Evolutionary conservation across 2,329 filamentous ascomycete genomes (phyloP), one percentile per base, ranked within the genome.

Genomic region (Cryphonectria naterciae): DNA sequence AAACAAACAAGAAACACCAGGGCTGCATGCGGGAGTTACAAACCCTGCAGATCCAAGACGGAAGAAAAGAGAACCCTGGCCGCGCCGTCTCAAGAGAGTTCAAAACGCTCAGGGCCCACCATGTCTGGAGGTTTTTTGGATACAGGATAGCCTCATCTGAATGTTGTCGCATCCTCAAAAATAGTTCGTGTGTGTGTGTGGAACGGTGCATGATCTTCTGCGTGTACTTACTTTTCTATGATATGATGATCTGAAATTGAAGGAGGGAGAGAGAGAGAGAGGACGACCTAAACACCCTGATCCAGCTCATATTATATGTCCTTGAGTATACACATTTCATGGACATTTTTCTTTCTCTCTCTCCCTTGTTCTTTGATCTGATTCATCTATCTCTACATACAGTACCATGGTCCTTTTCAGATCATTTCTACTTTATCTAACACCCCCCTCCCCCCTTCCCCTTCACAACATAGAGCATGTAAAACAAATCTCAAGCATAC

Each of bases 61-160:
- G 1, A 28, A 52, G 25, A 35, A 2, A 28, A 52, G 25, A 58
- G 3, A 19, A 17, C 25, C 25, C 54, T 56, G 25, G 54, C 15
- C 17, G 13, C 4, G 28, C 54, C 28, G 41, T 43, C 63, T 46
- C 13, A 25, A 46, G 15, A 35, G 25, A 52, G 25, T 52, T 37
- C 28, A 65, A 65, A 65, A 25, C 63, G 43, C 63, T 15, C 35
- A 10, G n/a, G 60, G 25, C 37, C 60, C 60, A 62, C 60, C 19
- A 2, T 11, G 32, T 37, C 32, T 28, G 35, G 58, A 39, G 32
- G 58, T 2, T 13, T 13, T 54, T 13, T 56, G n/a, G 11, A 17
- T 28, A 56, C 25, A 17, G 52, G 11, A 56, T 56, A 56, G 25
- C 52, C 52, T 56, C 52, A 49, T n/a, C 46, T n/a, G 46, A n/a